Conservation (phyloP, 2,329 filamentous ascomycete genomes). For the Drechslerella dactyloides region DNA sequence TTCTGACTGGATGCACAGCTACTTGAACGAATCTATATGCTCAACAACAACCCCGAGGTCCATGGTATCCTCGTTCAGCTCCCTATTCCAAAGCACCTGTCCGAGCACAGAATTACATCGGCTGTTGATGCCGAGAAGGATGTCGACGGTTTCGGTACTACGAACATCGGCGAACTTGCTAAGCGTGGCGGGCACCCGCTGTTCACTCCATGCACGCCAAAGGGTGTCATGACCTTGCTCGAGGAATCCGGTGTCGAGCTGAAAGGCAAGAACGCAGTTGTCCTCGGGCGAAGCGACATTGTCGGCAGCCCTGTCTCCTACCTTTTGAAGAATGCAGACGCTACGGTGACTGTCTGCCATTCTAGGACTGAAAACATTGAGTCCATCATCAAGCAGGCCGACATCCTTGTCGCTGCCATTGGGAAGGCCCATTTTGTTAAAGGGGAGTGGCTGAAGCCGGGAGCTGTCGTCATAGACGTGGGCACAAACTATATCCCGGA, state of each 20-base stretch:
- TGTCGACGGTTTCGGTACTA: slow-evolving; percentile 93
- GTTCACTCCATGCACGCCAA: slow-evolving; percentile 94
- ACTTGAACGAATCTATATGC: slow-evolving; percentile 76
- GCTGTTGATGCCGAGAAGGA: slow-evolving; percentile 93
- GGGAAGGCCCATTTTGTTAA: slow-evolving; percentile 86
- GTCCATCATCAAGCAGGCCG: slow-evolving; percentile 78
- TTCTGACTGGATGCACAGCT: slow-evolving; percentile 60
- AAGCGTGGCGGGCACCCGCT: slow-evolving; percentile 89
- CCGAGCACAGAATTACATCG: slow-evolving; percentile 88
- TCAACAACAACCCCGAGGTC: slow-evolving; percentile 85
- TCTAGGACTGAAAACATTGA: slow-evolving; percentile 79
- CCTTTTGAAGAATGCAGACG: slow-evolving; percentile 90
- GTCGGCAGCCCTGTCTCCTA: slow-evolving; percentile 97
- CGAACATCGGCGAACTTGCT: slow-evolving; percentile 94
- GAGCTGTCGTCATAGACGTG: slow-evolving; percentile 95
- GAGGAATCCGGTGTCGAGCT: slow-evolving; percentile 82
- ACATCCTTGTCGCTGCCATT: slow-evolving; percentile 90
- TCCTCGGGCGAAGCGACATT: slow-evolving; percentile 93
- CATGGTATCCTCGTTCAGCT: slow-evolving; percentile 95
- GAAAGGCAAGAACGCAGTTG: slow-evolving; percentile 89
- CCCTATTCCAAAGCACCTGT: slow-evolving; percentile 85
- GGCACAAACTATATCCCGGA: slow-evolving; percentile 96
- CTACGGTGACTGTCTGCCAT: slow-evolving; percentile 95
- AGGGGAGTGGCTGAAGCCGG: slow-evolving; percentile 93
- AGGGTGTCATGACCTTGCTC: slow-evolving; percentile 93